phyloP scores from a whole-genome alignment of 345 rosid species.

The Aethionema arabicum region DNA sequence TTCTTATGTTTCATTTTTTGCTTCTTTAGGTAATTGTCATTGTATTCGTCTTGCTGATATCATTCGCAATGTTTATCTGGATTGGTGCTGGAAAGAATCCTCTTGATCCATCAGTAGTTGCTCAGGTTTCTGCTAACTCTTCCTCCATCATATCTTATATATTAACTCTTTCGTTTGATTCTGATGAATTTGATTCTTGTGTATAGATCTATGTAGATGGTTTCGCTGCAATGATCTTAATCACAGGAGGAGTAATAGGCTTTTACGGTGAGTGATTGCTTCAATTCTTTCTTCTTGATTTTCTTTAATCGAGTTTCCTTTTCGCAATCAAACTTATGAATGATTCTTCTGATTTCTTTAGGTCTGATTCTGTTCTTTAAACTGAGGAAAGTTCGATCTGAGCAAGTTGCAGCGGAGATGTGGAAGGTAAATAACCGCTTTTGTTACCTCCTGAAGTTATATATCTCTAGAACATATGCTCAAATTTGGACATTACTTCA shows the following conservation, averaged over 20 bases:
- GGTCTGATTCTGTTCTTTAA: constrained; percentile 37
- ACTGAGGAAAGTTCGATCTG: constrained; percentile 41
- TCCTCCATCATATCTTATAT: neutral
- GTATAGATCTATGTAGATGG: constrained; percentile 38
- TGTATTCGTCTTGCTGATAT: constrained; percentile 48
- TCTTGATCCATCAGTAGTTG: constrained; percentile 46
- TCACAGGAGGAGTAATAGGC: constrained; percentile 40
- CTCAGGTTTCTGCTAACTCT: constrained; percentile 41
- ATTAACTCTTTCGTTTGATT: neutral
- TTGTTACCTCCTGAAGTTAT: constrained; percentile 3
- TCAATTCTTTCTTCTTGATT: constrained; percentile 5
- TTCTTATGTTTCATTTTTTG: constrained; percentile 1
- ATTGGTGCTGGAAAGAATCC: constrained; percentile 53
- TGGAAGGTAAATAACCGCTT: constrained; percentile 33
- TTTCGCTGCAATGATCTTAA: constrained; percentile 31
- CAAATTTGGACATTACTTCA: neutral
- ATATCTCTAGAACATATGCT: neutral
- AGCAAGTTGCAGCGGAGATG: constrained; percentile 41
- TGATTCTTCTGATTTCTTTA: constrained; percentile 9
- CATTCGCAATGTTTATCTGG: constrained; percentile 56
- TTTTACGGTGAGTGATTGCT: constrained; percentile 37
- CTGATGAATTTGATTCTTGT: neutral
- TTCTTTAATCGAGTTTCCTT: neutral
- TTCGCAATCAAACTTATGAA: neutral
- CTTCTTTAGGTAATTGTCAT: constrained; percentile 44